A percentile compares a stretch with the other conserved stretches of the same genome.
Conservation (phyloP, 305 asterid species). For the Fraxinus albicans region DNA sequence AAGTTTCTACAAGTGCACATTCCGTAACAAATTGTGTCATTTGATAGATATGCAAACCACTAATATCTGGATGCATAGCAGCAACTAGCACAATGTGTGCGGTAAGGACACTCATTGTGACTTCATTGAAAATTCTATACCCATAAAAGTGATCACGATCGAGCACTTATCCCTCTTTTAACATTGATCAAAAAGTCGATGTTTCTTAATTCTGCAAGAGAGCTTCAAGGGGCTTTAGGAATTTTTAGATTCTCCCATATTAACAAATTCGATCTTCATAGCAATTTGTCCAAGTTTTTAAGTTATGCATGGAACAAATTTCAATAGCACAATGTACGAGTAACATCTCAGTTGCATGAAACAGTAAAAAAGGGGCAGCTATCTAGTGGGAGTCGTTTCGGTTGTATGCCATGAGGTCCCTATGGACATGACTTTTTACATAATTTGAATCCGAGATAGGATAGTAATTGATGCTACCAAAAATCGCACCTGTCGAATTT, state of each 20-base stretch:
- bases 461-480: too few relatives aligned
- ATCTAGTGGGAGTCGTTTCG: too few relatives aligned
- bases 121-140: constrained; percentile 36
- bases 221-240: background rate
- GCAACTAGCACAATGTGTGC: constrained; percentile 96
- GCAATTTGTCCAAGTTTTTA: background rate
- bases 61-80: constrained; percentile 79
- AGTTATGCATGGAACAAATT: background rate
- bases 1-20: constrained; percentile 45
- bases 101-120: constrained; percentile 98
- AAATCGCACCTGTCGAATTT: too few relatives aligned
- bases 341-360: constrained; percentile 1
- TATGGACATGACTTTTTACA: background rate
- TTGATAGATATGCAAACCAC: background rate
- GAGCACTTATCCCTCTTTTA: too few relatives aligned
- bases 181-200: too few relatives aligned
- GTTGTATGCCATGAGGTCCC: background rate
- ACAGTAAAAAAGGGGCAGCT: background rate
- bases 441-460: background rate
- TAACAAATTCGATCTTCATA: background rate
- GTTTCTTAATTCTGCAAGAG: too few relatives aligned
- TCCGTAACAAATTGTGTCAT: background rate
- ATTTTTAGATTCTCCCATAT: background rate
- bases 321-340: constrained; percentile 57
- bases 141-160: too few relatives aligned